phyloP scores from a whole-genome alignment of 2,329 filamentous ascomycete genomes.

The Pestalotiopsis sp. region DNA sequence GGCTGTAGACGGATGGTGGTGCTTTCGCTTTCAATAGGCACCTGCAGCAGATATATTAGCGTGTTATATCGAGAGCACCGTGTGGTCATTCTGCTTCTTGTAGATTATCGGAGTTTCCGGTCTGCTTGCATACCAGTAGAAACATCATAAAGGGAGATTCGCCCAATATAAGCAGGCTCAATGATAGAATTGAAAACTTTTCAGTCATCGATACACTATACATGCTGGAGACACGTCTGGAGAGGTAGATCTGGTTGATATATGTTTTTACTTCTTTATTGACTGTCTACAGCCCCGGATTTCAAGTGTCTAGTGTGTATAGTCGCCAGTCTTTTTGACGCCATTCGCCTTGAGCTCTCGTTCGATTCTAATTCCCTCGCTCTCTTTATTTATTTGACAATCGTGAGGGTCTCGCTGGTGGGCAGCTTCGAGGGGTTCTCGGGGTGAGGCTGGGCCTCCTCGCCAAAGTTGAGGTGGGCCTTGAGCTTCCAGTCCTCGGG shows the following conservation, averaged over 20 bases:
- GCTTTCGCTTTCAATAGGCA: not conserved
- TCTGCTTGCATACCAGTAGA: too few relatives aligned
- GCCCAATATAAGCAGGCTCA: too few relatives aligned
- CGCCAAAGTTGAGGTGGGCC: constrained; percentile 26
- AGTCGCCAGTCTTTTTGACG: not conserved
- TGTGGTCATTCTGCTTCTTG: too few relatives aligned
- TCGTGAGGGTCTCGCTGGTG: constrained; percentile 26
- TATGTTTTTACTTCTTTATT: not conserved
- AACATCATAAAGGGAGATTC: too few relatives aligned
- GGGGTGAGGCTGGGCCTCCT: constrained; percentile 22
- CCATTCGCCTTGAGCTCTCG: not conserved
- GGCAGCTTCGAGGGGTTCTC: constrained; percentile 21
- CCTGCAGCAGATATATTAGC: too few relatives aligned
- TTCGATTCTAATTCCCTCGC: not conserved
- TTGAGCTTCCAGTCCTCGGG: constrained; percentile 22
- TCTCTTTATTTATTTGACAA: constrained; percentile 8
- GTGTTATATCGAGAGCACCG: too few relatives aligned
- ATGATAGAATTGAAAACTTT: not conserved
- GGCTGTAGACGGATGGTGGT: too few relatives aligned
- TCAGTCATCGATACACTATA: too few relatives aligned
- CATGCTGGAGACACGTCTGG: too few relatives aligned
- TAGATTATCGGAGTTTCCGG: too few relatives aligned
- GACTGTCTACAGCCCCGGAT: not conserved
- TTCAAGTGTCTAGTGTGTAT: not conserved
- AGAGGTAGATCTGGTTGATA: too few relatives aligned